Evolutionary conservation across 495 filamentous ascomycete genomes (phyloP).

Genomic region (Daldinia bambusicola): DNA sequence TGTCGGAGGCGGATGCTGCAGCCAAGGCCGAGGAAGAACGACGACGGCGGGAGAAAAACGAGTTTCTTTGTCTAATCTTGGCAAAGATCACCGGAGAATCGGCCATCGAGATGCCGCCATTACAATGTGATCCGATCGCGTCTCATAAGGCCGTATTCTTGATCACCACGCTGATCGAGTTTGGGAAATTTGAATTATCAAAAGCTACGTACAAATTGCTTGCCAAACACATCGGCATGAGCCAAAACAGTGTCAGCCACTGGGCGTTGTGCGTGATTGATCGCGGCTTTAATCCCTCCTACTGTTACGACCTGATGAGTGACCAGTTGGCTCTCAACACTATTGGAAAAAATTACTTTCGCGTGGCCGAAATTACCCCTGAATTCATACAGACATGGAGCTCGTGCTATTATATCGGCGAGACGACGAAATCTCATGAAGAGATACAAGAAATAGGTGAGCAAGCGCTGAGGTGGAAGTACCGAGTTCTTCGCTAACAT

Average conservation of each 20-base stretch:
- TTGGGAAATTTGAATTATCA: slow-evolving; percentile 39
- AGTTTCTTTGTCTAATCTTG: slow-evolving; percentile 30
- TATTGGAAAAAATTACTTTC: slow-evolving; percentile 39
- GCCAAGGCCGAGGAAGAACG: slow-evolving; percentile 21
- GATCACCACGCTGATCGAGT: slow-evolving; percentile 42
- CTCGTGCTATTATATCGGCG: slow-evolving; percentile 41
- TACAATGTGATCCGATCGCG: slow-evolving; percentile 28
- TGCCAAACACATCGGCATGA: slow-evolving; percentile 44
- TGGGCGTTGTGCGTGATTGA: slow-evolving; percentile 43
- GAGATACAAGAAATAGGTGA: slow-evolving; percentile 41
- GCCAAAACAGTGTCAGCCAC: slow-evolving; percentile 41
- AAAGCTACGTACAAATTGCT: slow-evolving; percentile 37
- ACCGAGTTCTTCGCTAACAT: slow-evolving; percentile 11
- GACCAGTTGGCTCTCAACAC: slow-evolving; percentile 41
- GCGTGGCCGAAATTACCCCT: slow-evolving; percentile 34
- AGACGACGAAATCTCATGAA: slow-evolving; percentile 42
- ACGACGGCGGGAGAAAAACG: slow-evolving; percentile 31
- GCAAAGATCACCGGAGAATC: slow-evolving; percentile 39
- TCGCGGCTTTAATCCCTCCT: slow-evolving; percentile 36
- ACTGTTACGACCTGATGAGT: slow-evolving; percentile 45
- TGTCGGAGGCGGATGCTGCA: slow-evolving; percentile 9
- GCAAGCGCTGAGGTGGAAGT: background rate
- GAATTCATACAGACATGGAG: slow-evolving; percentile 40
- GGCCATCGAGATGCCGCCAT: slow-evolving; percentile 31
- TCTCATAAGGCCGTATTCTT: slow-evolving; percentile 38